phyloP scores from a whole-genome alignment of 1,139 yeast genomes.

The Protomyces macrosporus region DNA sequence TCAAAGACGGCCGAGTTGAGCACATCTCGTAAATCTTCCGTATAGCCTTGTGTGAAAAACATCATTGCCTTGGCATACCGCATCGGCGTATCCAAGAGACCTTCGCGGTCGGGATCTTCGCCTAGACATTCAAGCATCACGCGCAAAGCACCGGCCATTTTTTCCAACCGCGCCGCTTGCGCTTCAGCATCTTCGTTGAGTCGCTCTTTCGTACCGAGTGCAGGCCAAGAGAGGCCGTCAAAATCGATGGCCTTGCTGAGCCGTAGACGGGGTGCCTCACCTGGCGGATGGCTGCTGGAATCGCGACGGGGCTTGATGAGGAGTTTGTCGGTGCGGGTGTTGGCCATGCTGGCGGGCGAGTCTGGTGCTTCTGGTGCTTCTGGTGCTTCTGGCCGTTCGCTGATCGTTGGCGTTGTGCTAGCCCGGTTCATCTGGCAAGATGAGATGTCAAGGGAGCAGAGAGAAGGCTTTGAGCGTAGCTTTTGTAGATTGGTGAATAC shows the following conservation, averaged over 20 bases:
- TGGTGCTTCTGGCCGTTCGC: background rate
- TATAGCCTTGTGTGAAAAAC: constrained; percentile 92
- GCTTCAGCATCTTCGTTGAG: constrained; percentile 5
- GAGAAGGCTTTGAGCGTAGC: too few species aligned
- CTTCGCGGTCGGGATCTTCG: constrained; percentile 85
- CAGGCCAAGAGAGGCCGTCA: constrained; percentile 27
- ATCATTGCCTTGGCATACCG: constrained; percentile 95
- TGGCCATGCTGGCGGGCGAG: too few species aligned
- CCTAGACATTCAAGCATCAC: constrained; percentile 81
- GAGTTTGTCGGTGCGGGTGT: constrained; percentile 14
- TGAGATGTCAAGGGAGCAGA: too few species aligned
- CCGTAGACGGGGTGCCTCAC: constrained; percentile 8
- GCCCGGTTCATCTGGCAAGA: background rate
- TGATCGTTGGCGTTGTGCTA: constrained; percentile 10
- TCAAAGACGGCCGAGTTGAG: constrained; percentile 93
- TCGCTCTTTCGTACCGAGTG: constrained; percentile 11
- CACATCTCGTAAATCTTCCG: constrained; percentile 83
- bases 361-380: background rate
- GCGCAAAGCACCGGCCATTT: constrained; percentile 81
- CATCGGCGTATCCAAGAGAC: constrained; percentile 88
- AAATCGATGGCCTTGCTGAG: constrained; percentile 20
- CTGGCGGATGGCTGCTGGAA: constrained; percentile 6
- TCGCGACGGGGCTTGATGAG: constrained; percentile 18
- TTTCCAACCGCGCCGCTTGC: constrained; percentile 39
- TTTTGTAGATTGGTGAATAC: too few species aligned